Evolutionary conservation across 768 basidiomycete species (phyloP).

Genomic region (Lactifluus subvellereus): DNA sequence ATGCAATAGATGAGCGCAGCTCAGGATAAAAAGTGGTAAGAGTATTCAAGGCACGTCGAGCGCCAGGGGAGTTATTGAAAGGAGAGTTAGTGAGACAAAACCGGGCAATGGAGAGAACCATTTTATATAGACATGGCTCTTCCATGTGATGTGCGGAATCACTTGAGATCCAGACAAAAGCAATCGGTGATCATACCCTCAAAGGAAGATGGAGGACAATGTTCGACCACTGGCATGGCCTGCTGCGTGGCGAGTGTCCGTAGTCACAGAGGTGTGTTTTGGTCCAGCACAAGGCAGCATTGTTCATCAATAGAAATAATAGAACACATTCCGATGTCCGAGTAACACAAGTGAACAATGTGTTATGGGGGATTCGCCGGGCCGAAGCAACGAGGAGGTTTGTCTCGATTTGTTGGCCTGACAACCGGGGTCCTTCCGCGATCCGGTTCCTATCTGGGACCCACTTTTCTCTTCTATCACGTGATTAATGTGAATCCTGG

Average conservation of each 20-base stretch:
- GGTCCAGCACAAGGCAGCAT: neutral
- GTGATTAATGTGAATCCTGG: neutral
- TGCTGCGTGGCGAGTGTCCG: neutral
- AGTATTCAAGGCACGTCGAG: constrained; percentile 13
- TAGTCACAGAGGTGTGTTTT: neutral
- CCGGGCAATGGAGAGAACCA: neutral
- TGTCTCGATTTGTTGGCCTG: neutral
- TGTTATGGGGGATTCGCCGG: neutral
- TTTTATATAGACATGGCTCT: constrained; percentile 9
- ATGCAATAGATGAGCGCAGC: constrained; percentile 12
- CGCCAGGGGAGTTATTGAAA: neutral
- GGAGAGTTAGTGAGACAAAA: neutral
- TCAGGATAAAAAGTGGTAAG: neutral
- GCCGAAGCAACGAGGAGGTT: neutral
- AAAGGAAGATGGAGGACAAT: constrained; percentile 1
- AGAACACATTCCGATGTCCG: neutral
- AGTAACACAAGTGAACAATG: neutral
- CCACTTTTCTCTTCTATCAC: neutral
- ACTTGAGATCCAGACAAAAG: neutral
- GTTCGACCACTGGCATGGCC: neutral
- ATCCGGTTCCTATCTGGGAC: neutral
- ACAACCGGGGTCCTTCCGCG: neutral
- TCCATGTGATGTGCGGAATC: constrained; percentile 4
- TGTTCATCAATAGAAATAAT: neutral
- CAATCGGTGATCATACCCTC: neutral